Evolutionary conservation across 176 grass and related monocot species (phyloP), one percentile per base, ranked within the genome.

Genomic region (Triticum aestivum): DNA sequence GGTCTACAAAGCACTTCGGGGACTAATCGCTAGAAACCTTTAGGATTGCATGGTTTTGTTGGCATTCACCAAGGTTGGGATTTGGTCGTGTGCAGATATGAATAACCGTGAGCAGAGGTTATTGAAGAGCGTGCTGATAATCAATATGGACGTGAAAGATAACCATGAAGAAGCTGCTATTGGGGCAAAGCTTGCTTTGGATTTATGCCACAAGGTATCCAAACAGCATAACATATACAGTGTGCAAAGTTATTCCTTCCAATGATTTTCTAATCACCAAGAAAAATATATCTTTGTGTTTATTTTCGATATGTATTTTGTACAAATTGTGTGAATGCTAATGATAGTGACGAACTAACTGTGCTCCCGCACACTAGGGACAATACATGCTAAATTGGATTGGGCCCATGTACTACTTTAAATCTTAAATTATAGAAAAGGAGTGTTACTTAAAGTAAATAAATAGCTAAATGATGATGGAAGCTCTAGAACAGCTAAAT

Each of bases 141-240:
- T 99, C 76, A 96, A 99, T 73, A 90, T 99, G 93, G 97, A 99
- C 78, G 97, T 99, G 54, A 99, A 99, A 69, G 97, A 99, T 96
- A 99, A 96, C 77, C 97, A 99, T 89, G 97, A 99, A 85, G 97
- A 99, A 94, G 97, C 97, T 79, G 89, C 79, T 89, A 75, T 92
- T 75, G 97, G 94, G 67, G 97, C 94, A 54, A 99, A 96, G 87
- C 90, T 99, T 82, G 94, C 97, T 86, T 91, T 96, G 77, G 92
- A 99, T 27, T 87, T 99, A 64, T 96, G 92, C 72, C 90, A 94
- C 69, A 93, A 97, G 94, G 94, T 97, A 93, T 73, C 26, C 21
- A 75, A 87, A 23, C 70, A 65, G 4, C 35, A 69, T 68, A 75
- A 27, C 61, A 51, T 80, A 49, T 80, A 23, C 87, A 75, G 14